These are phyloP conservation scores for Paratinospora sagittata DNA, from an alignment of 164 flowering plant species.

Conservation along the genomic window DNA sequence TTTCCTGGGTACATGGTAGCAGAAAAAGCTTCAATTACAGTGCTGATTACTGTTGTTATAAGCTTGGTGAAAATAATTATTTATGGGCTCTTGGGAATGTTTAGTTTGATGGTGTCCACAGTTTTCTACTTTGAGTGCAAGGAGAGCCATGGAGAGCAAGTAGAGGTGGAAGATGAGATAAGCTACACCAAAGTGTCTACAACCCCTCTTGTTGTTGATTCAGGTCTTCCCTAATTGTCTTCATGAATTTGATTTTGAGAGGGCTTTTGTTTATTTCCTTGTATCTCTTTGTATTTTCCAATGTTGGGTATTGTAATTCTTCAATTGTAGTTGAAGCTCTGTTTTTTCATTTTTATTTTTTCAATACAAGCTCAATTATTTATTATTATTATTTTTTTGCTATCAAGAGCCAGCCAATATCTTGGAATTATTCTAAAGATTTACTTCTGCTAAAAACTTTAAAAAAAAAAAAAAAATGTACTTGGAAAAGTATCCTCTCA, in stretches of 20 bases:
- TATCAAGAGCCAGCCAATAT: no score
- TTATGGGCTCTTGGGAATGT: constrained; percentile 12
- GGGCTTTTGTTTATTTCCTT: background rate
- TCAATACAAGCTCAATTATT: no score
- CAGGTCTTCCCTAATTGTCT: background rate
- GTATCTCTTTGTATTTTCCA: background rate
- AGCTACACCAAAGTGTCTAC: no score
- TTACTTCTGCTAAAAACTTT: no score
- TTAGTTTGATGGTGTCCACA: no score
- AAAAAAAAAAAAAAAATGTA: background rate
- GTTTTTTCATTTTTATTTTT: no score
- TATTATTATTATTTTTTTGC: no score
- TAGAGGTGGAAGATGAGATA: no score
- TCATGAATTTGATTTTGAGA: background rate
- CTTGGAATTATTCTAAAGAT: no score
- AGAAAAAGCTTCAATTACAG: background rate
- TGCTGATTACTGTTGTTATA: background rate
- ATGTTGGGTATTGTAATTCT: background rate
- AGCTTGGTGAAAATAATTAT: background rate
- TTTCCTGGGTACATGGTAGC: background rate
- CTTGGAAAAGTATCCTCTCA: background rate
- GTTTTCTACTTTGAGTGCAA: no score
- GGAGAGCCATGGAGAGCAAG: no score
- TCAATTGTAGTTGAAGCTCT: background rate
- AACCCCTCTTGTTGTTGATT: background rate